phyloP scores from a whole-genome alignment of 2,329 filamentous ascomycete species.

The Phialophora tarda region DNA sequence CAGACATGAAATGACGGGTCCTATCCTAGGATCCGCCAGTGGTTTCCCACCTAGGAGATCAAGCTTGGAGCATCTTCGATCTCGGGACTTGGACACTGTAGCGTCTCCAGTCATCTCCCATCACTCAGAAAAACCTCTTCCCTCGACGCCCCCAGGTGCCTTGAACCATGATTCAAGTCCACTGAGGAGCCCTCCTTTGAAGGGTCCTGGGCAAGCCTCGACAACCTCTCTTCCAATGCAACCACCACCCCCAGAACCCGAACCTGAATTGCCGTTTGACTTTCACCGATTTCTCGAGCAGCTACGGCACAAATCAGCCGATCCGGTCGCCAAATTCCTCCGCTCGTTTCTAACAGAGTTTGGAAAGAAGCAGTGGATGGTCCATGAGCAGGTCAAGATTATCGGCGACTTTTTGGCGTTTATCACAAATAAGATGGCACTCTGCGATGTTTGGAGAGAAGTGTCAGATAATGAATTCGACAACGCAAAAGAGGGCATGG shows the following conservation, averaged over 20 bases:
- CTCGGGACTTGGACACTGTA: slow-evolving; percentile 45
- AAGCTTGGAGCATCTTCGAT: slow-evolving; percentile 75
- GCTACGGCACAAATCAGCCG: slow-evolving; percentile 93
- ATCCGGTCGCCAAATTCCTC: slow-evolving; percentile 93
- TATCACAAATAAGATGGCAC: slow-evolving; percentile 97
- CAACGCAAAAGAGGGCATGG: slow-evolving; percentile 98
- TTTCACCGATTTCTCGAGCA: slow-evolving; percentile 98
- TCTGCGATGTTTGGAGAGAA: slow-evolving; percentile 94
- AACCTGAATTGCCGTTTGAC: slow-evolving; percentile 88
- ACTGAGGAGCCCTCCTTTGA: slow-evolving; percentile 41
- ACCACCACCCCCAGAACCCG: slow-evolving; percentile 72
- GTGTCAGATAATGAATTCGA: slow-evolving; percentile 97
- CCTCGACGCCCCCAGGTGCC: slow-evolving; percentile 40
- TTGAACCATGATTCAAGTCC: slow-evolving; percentile 40
- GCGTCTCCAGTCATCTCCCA: slow-evolving; percentile 34
- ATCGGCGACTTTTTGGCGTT: slow-evolving; percentile 96
- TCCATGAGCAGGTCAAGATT: slow-evolving; percentile 98
- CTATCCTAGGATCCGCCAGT: slow-evolving; percentile 69
- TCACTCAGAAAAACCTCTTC: slow-evolving; percentile 35
- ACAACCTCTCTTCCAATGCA: slow-evolving; percentile 24
- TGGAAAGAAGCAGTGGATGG: slow-evolving; percentile 98
- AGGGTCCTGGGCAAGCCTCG: slow-evolving; percentile 26
- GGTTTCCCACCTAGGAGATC: slow-evolving; percentile 83
- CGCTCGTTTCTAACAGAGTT: slow-evolving; percentile 95
- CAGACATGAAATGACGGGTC: slow-evolving; percentile 79